These are phyloP conservation scores for Glebionis coronaria DNA, from an alignment of 129 eudicot genomes.

Conservation along the genomic window DNA sequence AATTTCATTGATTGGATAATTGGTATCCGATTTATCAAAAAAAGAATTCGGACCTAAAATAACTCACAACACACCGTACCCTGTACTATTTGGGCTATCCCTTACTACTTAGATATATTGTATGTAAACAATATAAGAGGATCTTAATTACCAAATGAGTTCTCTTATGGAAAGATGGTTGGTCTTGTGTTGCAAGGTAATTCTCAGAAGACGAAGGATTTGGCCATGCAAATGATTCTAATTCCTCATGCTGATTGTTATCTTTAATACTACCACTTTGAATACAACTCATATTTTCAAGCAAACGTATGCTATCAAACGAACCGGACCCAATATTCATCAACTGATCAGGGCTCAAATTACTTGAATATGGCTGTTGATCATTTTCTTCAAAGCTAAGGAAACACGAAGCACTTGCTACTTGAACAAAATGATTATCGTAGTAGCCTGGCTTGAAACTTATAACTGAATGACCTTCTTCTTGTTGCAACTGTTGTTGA, in stretches of 20 bases:
- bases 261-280: slow-evolving; percentile 29
- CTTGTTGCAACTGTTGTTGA: slow-evolving; percentile 36
- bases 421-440: slow-evolving; percentile 39
- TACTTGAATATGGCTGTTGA: slow-evolving; percentile 30
- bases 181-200: slow-evolving; percentile 39
- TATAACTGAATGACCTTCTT: slow-evolving; percentile 63
- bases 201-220: slow-evolving; percentile 33
- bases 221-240: slow-evolving; percentile 58
- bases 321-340: slow-evolving; percentile 33
- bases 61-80: no score
- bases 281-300: slow-evolving; percentile 40
- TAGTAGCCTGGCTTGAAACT: slow-evolving; percentile 62
- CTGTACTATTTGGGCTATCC: no score
- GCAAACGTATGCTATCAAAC: slow-evolving; percentile 30
- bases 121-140: background rate
- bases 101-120: no score
- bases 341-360: slow-evolving; percentile 25
- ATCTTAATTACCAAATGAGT: slow-evolving; percentile 43
- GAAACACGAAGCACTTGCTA: slow-evolving; percentile 46
- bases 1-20: no score
- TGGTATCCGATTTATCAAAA: no score
- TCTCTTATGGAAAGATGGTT: slow-evolving; percentile 58
- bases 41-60: no score
- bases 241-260: slow-evolving; percentile 27
- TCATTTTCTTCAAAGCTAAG: slow-evolving; percentile 65